These are phyloP conservation scores for Ceriops zippeliana DNA, from an alignment of 345 rosid genomes.

Conservation along the genomic window DNA sequence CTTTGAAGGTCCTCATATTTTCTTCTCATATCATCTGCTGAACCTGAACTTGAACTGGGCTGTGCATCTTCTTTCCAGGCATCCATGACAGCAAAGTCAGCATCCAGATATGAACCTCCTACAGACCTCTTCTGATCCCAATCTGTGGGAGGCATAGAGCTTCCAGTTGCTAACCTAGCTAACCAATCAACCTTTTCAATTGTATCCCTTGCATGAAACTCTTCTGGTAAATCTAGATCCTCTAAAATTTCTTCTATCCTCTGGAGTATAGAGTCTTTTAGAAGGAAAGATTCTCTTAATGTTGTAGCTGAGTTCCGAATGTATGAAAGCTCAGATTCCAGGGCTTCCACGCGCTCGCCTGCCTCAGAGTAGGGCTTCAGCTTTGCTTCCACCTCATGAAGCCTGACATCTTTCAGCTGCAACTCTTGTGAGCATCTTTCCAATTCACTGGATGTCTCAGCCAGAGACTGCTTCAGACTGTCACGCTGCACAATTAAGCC, in stretches of 20 bases:
- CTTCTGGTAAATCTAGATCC: conserved; percentile 87
- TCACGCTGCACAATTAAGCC: conserved; percentile 87
- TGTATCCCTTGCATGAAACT: conserved; percentile 79
- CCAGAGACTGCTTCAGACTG: conserved; percentile 64
- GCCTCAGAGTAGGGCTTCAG: conserved; percentile 77
- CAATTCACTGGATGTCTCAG: conserved; percentile 68
- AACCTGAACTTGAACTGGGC: conserved; percentile 46
- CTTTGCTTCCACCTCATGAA: conserved; percentile 69
- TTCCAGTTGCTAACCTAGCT: conserved; percentile 64
- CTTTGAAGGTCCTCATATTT: conserved; percentile 81
- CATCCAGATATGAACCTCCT: conserved; percentile 56
- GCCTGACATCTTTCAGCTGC: conserved; percentile 58
- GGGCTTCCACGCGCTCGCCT: conserved; percentile 87
- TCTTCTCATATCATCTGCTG: conserved; percentile 71
- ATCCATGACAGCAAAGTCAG: conserved; percentile 59
- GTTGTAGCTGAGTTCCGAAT: conserved; percentile 97
- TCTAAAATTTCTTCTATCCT: conserved; percentile 91
- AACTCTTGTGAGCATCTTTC: conserved; percentile 75
- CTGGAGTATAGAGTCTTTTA: conserved; percentile 90
- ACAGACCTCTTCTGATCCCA: conserved; percentile 75
- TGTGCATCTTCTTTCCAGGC: conserved; percentile 79
- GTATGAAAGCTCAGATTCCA: conserved; percentile 96
- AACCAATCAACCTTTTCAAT: conserved; percentile 94
- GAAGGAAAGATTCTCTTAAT: conserved; percentile 90
- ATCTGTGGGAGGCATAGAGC: conserved; percentile 52